phyloP scores from a whole-genome alignment of 345 rosid genomes.

The Eucalyptus cloeziana region DNA sequence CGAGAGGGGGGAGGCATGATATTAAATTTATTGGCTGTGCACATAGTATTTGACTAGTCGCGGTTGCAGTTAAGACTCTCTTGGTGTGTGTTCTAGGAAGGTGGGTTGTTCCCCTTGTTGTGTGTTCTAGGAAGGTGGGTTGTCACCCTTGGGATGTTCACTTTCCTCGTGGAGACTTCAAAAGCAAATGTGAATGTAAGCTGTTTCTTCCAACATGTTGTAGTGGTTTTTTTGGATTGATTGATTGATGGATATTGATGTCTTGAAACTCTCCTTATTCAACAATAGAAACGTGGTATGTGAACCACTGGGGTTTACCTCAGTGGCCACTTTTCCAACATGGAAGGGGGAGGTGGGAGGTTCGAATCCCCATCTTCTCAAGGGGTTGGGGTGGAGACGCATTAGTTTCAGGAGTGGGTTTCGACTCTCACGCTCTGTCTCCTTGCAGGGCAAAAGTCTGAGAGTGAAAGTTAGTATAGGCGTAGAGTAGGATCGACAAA shows the following conservation, averaged over 20 bases:
- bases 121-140: not conserved
- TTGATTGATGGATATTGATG: not conserved
- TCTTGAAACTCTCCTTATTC: not conserved
- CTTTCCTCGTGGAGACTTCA: not conserved
- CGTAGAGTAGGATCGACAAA: too few species aligned
- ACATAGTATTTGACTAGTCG: not conserved
- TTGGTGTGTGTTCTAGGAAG: not conserved
- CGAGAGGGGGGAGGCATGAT: not conserved
- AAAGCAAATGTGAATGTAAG: not conserved
- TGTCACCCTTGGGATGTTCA: not conserved
- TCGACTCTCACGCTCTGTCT: too few species aligned
- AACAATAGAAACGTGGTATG: not conserved
- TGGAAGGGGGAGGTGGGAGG: too few species aligned
- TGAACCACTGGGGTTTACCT: too few species aligned
- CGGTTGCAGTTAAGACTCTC: not conserved
- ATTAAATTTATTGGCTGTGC: not conserved
- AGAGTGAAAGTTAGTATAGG: too few species aligned
- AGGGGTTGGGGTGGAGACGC: too few species aligned
- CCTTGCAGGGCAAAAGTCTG: too few species aligned
- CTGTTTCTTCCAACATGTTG: not conserved
- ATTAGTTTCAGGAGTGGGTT: too few species aligned
- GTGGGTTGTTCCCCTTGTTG: not conserved
- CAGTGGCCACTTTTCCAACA: too few species aligned
- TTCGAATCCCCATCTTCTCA: too few species aligned
- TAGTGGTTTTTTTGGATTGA: not conserved